Base-by-base conservation (phyloP, 305 asterid genomes). In the Petunia hybrid region DNA sequence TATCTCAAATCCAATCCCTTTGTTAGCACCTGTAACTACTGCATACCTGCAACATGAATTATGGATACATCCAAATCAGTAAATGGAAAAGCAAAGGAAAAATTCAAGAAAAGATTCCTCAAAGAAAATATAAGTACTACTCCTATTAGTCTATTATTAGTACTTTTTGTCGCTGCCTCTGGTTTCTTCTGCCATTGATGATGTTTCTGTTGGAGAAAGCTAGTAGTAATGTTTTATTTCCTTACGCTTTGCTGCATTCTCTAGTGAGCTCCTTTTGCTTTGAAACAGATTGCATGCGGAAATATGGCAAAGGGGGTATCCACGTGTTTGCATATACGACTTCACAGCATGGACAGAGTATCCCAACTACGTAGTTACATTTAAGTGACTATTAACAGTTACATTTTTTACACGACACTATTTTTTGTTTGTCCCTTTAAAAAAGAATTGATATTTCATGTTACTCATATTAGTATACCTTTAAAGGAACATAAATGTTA, bases 1-100 rank as follows among this genome's bases (percentile, higher is more conserved):
- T 40, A 90, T 85, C 82, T 83, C 94, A 1, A 85, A 80, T 22
- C 93, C 93, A 35, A 88, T 88, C 74, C 91, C 92, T 86, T 82
- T 90, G 79, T 89, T 90, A 61, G 88, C 85, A 40, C 92, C 92
- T 1, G 92, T 88, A 5, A 90, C 92, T 46, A 87, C 85, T 39
- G 95, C 95, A 83, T 80, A 87, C 71, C 92, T 92, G 73, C 62
- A 71, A 7, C 76, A 22, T 8, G 1, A 9, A 35, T 1, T 0
- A 48, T 36, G 1, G 14, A 36, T 2, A 36, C 43, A 63, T 22
- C 31, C 31, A 22, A 22, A 22, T 22, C 31, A 22, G 31, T 22
- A 7, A 6, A 74, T 5, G 76, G 56, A 22, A 1, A 69, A 0
- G 2, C 0, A 40, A 14, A 66, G 43, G 13, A 39, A 2, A 22